Evolutionary conservation across 2,329 filamentous ascomycete genomes (phyloP), one percentile per base, ranked within the genome.

Genomic region (Microdochium bolleyi): DNA sequence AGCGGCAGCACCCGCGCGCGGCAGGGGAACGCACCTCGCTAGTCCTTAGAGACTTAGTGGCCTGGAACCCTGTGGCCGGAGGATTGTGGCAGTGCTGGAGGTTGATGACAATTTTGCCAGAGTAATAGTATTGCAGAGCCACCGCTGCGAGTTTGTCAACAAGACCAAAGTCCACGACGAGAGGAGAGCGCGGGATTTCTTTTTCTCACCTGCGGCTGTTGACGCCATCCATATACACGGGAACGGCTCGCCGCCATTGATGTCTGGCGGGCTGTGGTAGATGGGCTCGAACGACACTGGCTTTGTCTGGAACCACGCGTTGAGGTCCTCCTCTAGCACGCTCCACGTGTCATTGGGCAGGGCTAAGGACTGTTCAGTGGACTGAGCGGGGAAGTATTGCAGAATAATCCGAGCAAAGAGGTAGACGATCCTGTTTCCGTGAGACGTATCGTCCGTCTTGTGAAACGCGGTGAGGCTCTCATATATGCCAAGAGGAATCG

Each of bases 121-220:
- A 60, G 49, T 70, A 65, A 24, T 70, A 71, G 50, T 71, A 69
- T 46, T 70, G 68, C 56, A 70, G 53, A 11, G 65, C 68, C 22
- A 71, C 63, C 1, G 68, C 69, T 65, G 11, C 19, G 14, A 16
- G 2, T 16, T n/a, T 9, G 51, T 56, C n/a, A 9, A 51, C 24
- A 16, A 38, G 16, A 34, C 22, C 4, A 2, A 37, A 2, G 14
- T 19, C 44, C 10, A 24, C 2, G 19, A 9, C 3, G 24, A 5
- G 49, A 3, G 24, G 30, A 34, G 30, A 34, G 14, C 30, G 4
- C 30, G 37, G 22, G 24, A 2, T 11, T 44, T 57, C 62, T 34
- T 54, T n/a, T n/a, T n/a, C n/a, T n/a, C n/a, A 69, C 67, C 66
- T 41, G 66, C 61, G 2, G 64, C 61, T 24, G 66, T 64, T 34